Conservation (phyloP, 2,329 filamentous ascomycete genomes). For the Fusarium avenaceum region DNA sequence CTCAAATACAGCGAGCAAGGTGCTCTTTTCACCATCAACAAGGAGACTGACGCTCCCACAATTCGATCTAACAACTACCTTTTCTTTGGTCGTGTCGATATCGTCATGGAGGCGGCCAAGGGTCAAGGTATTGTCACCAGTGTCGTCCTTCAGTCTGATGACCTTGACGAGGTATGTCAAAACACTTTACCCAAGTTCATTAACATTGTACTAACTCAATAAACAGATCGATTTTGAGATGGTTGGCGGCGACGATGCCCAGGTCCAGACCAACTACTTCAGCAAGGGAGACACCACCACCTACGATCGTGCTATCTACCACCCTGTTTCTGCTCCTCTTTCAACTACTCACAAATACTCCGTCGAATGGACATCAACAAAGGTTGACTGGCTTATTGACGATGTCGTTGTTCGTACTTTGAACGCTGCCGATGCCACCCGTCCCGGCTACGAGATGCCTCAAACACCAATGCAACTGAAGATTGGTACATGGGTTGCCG, state of each 20-base stretch:
- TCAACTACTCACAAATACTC: slow-evolving; percentile 75
- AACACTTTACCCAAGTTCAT: background rate
- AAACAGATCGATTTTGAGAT: slow-evolving; percentile 86
- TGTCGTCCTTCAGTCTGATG: slow-evolving; percentile 89
- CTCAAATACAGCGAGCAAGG: slow-evolving; percentile 64
- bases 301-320: slow-evolving; percentile 77
- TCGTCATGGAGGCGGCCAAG: slow-evolving; percentile 81
- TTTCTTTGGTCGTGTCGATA: slow-evolving; percentile 93
- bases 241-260: slow-evolving; percentile 79
- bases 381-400: slow-evolving; percentile 75
- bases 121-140: slow-evolving; percentile 91
- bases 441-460: slow-evolving; percentile 69
- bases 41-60: slow-evolving; percentile 75
- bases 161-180: slow-evolving; percentile 74
- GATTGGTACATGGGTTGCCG: slow-evolving; percentile 76
- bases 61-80: slow-evolving; percentile 88
- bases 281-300: slow-evolving; percentile 78
- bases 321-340: slow-evolving; percentile 67
- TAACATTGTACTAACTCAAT: background rate
- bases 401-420: slow-evolving; percentile 72
- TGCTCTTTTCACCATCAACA: slow-evolving; percentile 75
- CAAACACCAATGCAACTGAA: slow-evolving; percentile 81
- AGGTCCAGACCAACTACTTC: slow-evolving; percentile 92
- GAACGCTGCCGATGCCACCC: slow-evolving; percentile 68
- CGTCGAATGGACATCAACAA: slow-evolving; percentile 75